Evolutionary conservation across 2,329 filamentous ascomycete species (phyloP).

Genomic region (Colletotrichum lupini): DNA sequence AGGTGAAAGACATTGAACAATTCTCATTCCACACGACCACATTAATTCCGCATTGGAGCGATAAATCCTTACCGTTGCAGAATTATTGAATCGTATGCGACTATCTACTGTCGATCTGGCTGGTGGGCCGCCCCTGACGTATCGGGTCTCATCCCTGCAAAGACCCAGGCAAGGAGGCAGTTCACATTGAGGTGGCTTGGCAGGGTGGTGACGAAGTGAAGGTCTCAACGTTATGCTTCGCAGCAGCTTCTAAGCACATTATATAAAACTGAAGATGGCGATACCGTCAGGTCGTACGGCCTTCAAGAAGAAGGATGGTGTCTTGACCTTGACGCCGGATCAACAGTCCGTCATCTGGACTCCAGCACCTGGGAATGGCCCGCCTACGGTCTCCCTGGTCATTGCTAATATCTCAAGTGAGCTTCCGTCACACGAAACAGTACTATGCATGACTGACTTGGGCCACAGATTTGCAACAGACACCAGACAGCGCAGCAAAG

Average conservation of each 20-base stretch:
- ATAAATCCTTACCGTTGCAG: background rate
- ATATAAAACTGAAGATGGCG: conserved; percentile 57
- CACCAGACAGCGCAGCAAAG: conserved; percentile 86
- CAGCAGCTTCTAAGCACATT: background rate
- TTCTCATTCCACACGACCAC: background rate
- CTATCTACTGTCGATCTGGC: conserved; percentile 9
- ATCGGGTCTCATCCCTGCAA: conserved; percentile 16
- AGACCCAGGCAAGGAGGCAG: background rate
- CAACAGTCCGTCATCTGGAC: conserved; percentile 84
- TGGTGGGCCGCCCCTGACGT: conserved; percentile 22
- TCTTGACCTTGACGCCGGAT: conserved; percentile 79
- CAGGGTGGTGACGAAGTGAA: conserved; percentile 14
- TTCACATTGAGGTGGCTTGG: background rate
- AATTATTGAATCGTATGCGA: background rate
- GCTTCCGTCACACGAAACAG: conserved; percentile 41
- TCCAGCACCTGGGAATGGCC: conserved; percentile 71
- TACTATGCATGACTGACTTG: conserved; percentile 31
- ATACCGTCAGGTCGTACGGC: conserved; percentile 73
- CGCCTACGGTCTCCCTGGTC: conserved; percentile 74
- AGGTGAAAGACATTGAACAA: conserved; percentile 9
- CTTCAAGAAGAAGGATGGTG: conserved; percentile 98
- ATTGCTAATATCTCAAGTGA: conserved; percentile 85
- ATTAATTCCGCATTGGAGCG: background rate
- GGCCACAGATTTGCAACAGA: conserved; percentile 86
- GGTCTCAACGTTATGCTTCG: background rate